phyloP scores from a whole-genome alignment of 768 basidiomycete species.

The Phlebiopsis flavidoalba region DNA sequence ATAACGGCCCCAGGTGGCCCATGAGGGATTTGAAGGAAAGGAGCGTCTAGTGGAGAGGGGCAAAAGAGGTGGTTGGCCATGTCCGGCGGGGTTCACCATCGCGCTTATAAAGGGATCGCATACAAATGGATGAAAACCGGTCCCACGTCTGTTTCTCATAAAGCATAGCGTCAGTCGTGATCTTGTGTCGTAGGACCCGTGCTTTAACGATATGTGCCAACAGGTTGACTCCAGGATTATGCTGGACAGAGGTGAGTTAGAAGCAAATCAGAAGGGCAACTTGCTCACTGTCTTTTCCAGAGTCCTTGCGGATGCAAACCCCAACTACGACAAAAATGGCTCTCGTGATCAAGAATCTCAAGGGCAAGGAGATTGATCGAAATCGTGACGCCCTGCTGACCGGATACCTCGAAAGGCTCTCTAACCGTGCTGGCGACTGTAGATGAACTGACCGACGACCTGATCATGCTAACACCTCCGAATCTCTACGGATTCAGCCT shows the following conservation, averaged over 20 bases:
- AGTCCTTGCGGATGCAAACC: conserved; percentile 21
- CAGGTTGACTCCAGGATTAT: conserved; percentile 58
- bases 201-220: not conserved
- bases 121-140: conserved; percentile 29
- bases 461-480: conserved; percentile 50
- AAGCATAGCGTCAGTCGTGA: conserved; percentile 47
- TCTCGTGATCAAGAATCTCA: conserved; percentile 18
- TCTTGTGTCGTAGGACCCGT: not conserved
- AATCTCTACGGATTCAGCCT: conserved; percentile 62
- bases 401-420: not conserved
- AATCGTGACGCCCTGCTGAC: conserved; percentile 16
- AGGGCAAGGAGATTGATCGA: conserved; percentile 21
- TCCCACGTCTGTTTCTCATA: conserved; percentile 24
- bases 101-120: conserved; percentile 51
- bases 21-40: conserved; percentile 35
- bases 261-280: not conserved
- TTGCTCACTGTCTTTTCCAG: conserved; percentile 7
- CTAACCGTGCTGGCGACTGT: not conserved
- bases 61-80: conserved; percentile 49
- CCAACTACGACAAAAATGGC: conserved; percentile 23
- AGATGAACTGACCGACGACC: conserved; percentile 43
- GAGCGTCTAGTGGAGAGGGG: conserved; percentile 41
- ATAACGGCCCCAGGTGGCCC: conserved; percentile 33
- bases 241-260: conserved; percentile 47
- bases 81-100: conserved; percentile 48